phyloP scores from a whole-genome alignment of 1,284 basidiomycete genomes.

The Melampsora americana region DNA sequence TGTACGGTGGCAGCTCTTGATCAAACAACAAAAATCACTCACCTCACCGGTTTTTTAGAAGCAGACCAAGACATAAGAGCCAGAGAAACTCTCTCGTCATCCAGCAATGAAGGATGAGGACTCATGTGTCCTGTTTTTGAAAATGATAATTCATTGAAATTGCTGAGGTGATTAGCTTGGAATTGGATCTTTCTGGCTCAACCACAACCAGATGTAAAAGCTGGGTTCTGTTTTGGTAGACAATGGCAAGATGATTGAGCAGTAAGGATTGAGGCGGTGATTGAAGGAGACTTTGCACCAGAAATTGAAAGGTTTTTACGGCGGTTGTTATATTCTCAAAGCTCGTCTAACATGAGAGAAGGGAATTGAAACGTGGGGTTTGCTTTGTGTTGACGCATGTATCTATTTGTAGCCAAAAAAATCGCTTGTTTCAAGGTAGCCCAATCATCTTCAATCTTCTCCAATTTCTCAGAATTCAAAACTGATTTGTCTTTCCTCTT shows the following conservation, averaged over 20 bases:
- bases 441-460: not conserved
- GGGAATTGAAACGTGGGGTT: constrained; percentile 4
- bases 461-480: too few species aligned
- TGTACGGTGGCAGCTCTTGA: not conserved
- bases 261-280: constrained; percentile 24
- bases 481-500: not conserved
- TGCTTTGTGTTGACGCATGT: not conserved
- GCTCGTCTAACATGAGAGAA: not conserved
- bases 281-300: not conserved
- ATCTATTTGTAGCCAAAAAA: not conserved
- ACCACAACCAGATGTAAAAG: not conserved
- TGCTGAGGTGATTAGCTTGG: constrained; percentile 14
- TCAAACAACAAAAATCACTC: not conserved
- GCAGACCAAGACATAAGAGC: constrained; percentile 12
- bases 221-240: not conserved
- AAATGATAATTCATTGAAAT: not conserved
- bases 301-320: not conserved
- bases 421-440: constrained; percentile 7
- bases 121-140: not conserved
- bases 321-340: constrained; percentile 19
- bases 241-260: constrained; percentile 5
- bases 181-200: not conserved
- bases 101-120: constrained; percentile 12
- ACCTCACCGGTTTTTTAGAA: constrained; percentile 15
- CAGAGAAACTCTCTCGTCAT: not conserved